Conservation (phyloP, 306 rosid species). For the Prinsepia uniflora region DNA sequence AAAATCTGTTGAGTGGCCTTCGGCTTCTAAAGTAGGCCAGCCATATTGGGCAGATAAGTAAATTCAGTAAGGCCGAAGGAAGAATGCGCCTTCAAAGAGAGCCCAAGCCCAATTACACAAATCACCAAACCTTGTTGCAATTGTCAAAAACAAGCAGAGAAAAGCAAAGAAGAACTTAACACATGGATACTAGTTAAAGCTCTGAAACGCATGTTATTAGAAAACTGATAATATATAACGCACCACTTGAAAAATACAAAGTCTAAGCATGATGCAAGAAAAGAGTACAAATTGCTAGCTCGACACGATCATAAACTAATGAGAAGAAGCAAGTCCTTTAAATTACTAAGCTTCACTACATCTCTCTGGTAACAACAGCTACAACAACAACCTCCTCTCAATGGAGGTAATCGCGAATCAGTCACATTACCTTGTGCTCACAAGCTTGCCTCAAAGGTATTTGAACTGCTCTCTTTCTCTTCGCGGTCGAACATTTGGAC, state of each 20-base stretch:
- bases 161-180: background rate
- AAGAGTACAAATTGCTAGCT: background rate
- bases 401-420: slow-evolving; percentile 4
- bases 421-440: slow-evolving; percentile 19
- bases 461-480: slow-evolving; percentile 52
- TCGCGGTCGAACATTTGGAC: slow-evolving; percentile 69
- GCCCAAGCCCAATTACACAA: no score
- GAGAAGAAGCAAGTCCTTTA: slow-evolving; percentile 22
- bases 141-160: background rate
- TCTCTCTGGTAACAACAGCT: slow-evolving; percentile 32
- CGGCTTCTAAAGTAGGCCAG: no score
- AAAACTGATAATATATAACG: background rate
- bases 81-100: no score
- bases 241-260: slow-evolving; percentile 4
- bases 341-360: slow-evolving; percentile 27
- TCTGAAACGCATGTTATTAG: background rate
- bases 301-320: slow-evolving; percentile 21
- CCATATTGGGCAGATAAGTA: no score
- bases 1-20: no score
- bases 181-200: background rate
- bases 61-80: no score
- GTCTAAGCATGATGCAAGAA: background rate
- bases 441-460: slow-evolving; percentile 38
- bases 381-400: slow-evolving; percentile 19
- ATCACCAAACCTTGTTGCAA: no score